Conservation (phyloP, 306 rosid species). For the Medicago arabica region DNA sequence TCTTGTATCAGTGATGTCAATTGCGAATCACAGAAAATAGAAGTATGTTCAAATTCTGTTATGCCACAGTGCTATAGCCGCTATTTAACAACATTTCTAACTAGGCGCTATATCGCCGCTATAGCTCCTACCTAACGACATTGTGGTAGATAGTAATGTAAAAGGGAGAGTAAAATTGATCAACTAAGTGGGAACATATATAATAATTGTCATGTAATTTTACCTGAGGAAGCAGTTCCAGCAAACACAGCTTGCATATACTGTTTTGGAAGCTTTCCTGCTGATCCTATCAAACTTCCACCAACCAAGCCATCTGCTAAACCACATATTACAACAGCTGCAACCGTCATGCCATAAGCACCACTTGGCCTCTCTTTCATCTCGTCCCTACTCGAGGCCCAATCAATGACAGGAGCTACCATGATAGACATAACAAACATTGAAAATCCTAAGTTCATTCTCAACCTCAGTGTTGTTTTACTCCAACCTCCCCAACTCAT, state of each 20-base stretch:
- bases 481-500: conserved; percentile 73
- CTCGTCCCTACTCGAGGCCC: conserved; percentile 47
- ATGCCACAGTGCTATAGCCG: no score
- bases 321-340: conserved; percentile 49
- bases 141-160: neutral
- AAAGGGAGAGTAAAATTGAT: conserved; percentile 37
- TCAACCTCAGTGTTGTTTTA: conserved; percentile 57
- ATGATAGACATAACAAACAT: conserved; percentile 66
- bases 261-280: conserved; percentile 84
- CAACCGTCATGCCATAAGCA: conserved; percentile 55
- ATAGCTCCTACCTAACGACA: no score
- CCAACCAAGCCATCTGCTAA: conserved; percentile 85
- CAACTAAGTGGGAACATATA: conserved; percentile 11
- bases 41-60: no score
- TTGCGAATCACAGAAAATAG: no score
- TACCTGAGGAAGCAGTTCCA: conserved; percentile 96
- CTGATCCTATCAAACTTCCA: conserved; percentile 93
- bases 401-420: conserved; percentile 71
- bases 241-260: conserved; percentile 98
- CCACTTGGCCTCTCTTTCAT: conserved; percentile 48
- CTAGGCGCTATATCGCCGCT: no score
- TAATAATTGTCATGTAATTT: neutral
- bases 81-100: no score
- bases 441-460: conserved; percentile 59
- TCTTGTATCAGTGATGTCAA: neutral